Evolutionary conservation across 345 rosid genomes (phyloP).

Genomic region (Rhodamnia argentea): DNA sequence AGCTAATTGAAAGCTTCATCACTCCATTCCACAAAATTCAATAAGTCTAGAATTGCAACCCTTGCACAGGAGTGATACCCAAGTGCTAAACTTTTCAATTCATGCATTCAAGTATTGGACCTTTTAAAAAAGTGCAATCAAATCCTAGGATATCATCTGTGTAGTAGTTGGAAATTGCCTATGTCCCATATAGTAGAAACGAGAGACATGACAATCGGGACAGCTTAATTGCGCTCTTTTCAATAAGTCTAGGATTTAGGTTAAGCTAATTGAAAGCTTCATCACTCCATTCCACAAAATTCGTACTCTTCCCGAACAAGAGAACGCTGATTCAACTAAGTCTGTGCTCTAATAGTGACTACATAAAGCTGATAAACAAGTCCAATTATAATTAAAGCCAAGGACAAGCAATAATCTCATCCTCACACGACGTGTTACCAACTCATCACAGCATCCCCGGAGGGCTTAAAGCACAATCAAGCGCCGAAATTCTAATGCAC

Average conservation of each 20-base stretch:
- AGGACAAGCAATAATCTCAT: neutral
- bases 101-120: neutral
- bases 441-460: neutral
- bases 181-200: neutral
- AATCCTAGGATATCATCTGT: neutral
- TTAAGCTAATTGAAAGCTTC: neutral
- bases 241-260: neutral
- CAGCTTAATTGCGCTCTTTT: neutral
- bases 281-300: neutral
- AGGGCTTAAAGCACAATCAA: neutral
- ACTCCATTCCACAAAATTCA: neutral
- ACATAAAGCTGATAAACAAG: neutral
- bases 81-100: neutral
- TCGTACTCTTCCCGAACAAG: neutral
- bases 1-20: neutral
- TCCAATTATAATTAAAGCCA: neutral
- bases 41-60: neutral
- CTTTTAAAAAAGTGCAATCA: neutral
- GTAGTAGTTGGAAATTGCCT: neutral
- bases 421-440: neutral
- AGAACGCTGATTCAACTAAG: neutral
- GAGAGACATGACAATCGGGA: neutral
- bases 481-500: neutral
- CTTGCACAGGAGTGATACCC: neutral
- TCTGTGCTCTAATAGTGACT: neutral